These are phyloP conservation scores for Kuraishia molischiana DNA, from an alignment of 805 yeast genomes.

Conservation along the genomic window DNA sequence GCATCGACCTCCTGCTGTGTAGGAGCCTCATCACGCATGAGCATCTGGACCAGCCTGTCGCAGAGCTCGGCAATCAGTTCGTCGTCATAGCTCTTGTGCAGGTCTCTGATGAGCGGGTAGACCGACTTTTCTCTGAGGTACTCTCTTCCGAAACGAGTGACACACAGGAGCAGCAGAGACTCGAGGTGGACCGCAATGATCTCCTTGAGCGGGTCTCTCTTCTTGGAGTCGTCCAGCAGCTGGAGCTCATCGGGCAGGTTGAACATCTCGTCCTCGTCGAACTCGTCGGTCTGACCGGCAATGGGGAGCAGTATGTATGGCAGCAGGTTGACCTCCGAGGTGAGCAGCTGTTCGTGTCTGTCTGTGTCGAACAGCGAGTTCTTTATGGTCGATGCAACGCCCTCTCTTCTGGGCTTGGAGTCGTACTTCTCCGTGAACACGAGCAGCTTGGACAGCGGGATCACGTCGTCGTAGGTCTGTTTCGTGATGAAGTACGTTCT, in stretches of 20 bases:
- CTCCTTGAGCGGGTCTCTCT: conserved; percentile 61
- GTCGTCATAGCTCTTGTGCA: conserved; percentile 48
- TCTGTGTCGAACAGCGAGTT: conserved; percentile 78
- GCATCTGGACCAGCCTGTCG: conserved; percentile 79
- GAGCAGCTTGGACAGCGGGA: conserved; percentile 72
- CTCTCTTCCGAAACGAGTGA: conserved; percentile 68
- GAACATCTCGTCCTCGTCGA: conserved; percentile 77
- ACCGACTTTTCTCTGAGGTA: conserved; percentile 71
- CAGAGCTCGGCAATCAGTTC: conserved; percentile 51
- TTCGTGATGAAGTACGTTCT: conserved; percentile 66
- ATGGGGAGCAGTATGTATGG: conserved; percentile 79
- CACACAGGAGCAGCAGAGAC: conserved; percentile 66
- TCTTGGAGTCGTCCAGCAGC: conserved; percentile 62
- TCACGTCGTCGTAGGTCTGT: conserved; percentile 65
- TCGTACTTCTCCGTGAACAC: conserved; percentile 80
- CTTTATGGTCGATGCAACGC: conserved; percentile 87
- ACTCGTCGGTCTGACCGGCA: conserved; percentile 57
- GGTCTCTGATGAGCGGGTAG: conserved; percentile 78
- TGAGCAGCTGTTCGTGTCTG: conserved; percentile 49
- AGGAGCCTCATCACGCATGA: conserved; percentile 83
- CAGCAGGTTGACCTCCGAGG: conserved; percentile 61
- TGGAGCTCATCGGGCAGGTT: conserved; percentile 85
- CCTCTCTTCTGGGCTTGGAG: conserved; percentile 74
- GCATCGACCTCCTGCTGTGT: conserved; percentile 35
- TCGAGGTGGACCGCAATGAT: conserved; percentile 70